Base-by-base conservation (phyloP, 495 filamentous ascomycete genomes). In the Trichoderma reesei region DNA sequence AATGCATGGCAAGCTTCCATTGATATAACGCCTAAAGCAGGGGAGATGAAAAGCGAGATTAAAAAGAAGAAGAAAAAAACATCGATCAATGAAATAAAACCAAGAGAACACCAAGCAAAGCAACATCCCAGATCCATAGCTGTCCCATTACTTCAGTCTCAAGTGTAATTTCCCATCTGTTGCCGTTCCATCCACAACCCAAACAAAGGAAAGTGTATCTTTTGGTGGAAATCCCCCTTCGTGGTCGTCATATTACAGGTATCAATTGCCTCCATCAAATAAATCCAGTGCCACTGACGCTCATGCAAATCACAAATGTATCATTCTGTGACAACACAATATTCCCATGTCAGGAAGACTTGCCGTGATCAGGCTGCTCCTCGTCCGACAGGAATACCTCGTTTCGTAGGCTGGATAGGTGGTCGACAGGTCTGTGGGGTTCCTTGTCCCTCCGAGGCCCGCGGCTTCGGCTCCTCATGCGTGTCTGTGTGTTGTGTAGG, bases 351-450 rank as follows among this genome's bases (percentile, higher is more conserved):
- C 37, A 61, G 36, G 11, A 39, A 13, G 39, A 5, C 36, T 42
- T 61, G 60, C 14, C 18, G 34, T 61, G 60, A 7, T 39, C 16
- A 14, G 8, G 6, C 8, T 7, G 11, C 61, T 63, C 61, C 41
- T 63, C 61, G 41, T 63, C 61, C 4, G 51, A 56, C 5, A 63
- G 13, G 39, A 42, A 42, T 7, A 63, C 61, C 41, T 63, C 39
- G 31, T 63, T 42, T 18, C 61, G 61, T 33, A 63, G 61, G 2
- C 39, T 34, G 41, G 61, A 63, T 3, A 34, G 41, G n/a, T 26
- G 33, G 26, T 63, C 61, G 41, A 34, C 41, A 18, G 13, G 31
- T 42, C 41, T 31, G n/a, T 44, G 61, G 18, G 20, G 6, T 42
- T 63, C 61, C n/a, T 34, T 11, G 41, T 63, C 61, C 61, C 46